Base-by-base conservation (phyloP, 352 stramenopile species). In the Phytophthora multivora region DNA sequence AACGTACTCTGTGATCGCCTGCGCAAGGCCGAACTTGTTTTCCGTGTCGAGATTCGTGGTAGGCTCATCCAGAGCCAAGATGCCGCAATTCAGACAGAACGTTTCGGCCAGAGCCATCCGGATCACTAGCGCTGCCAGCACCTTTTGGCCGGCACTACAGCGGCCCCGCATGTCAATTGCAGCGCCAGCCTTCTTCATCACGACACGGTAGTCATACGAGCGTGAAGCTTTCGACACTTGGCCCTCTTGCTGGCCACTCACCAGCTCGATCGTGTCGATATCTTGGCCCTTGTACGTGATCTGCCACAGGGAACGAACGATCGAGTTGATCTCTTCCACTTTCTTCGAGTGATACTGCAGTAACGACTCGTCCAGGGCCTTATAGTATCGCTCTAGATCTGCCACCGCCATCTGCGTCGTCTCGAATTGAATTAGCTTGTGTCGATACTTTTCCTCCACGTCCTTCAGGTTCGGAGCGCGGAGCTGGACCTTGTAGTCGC, bases 231-330 rank as follows among this genome's bases (percentile, higher is more conserved):
- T 88, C 18, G 79, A 69, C 3, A 69, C 69, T 5, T 71, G 59
- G 5, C 86, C 89, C 5, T 77, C 69, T 19, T 98, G 89, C 70
- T 98, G 86, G 23, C 96, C 96, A 15, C 91, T 98, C 33, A 98
- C 83, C 19, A 99, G 92, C 76, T 99, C 91, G 72, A 99, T 99
- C 15, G 95, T 98, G 56, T 99, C 98, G 56, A 99, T 99, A 72
- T 99, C 98, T 71, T 98, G 86, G 0, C 98, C 98, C 60, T 98
- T 98, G 88, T 99, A 99, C 3, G 97, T 99, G 30, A 99, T 90
- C 56, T 97, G 85, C 97, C 97, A 99, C 13, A 99, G 73, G 47
- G 98, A 97, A 21, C 88, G 82, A 64, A 99, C 99, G 53, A 99
- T 99, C 31, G 97, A 97, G 80, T 99, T 99, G 73, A 99, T 99